Base-by-base conservation (phyloP, 257 asterid species). In the Forsythia suspensa region DNA sequence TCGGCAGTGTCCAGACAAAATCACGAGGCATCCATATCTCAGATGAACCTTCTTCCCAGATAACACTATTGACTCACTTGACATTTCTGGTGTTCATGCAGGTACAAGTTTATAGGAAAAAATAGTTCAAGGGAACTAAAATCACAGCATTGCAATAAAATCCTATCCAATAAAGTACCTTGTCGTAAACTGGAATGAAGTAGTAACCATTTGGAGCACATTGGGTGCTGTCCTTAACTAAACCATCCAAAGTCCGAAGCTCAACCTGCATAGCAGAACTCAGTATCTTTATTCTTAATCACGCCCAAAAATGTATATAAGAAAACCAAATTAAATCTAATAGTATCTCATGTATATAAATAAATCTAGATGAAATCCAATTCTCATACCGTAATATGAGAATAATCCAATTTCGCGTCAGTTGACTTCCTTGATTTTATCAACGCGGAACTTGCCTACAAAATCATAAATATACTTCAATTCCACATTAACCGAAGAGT, bases 121-220 rank as follows among this genome's bases (percentile, higher is more conserved):
- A 57, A 46, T 43, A 37, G 8, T 61, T n/a, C 4, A 77, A 40
- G 55, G 63, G 52, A 52, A 61, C 67, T 20, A 59, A 59, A n/a
- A n/a, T 8, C 67, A 61, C 18, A 48, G 69, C 66, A 75, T 57
- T 73, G 29, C 48, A 68, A 48, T 61, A 15, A 55, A 39, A 34
- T 68, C 29, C 15, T 52, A 71, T 48, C 44, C 3, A 10, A 29
- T 43, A 48, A 34, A 74, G 57, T 79, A 93, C 99, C 99, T 95
- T 95, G 87, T 95, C 99, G 77, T 95, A 95, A 79, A 95, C 97
- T 39, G 99, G 99, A 76, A 95, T 91, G 82, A 95, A 95, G 88
- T 95, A 95, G 91, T 95, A 95, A 81, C 99, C 99, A 85, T 95
- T 95, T 59, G 99, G 99, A 85, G 99, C 99, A 83, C 98, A 95